Conservation (phyloP, 1,284 basidiomycete species). For the Ganoderma resinaceum region DNA sequence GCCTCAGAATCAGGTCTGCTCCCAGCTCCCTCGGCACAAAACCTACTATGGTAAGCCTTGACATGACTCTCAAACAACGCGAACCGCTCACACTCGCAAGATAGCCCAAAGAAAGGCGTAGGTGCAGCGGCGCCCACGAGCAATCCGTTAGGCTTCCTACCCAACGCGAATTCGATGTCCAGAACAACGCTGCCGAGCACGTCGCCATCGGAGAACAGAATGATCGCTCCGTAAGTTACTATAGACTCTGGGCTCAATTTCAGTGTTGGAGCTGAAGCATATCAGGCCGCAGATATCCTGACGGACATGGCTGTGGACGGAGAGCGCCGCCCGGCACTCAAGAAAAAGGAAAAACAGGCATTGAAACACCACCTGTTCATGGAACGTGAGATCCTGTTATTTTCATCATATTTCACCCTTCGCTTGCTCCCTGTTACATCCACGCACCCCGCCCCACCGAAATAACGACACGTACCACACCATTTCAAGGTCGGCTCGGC, state of each 20-base stretch:
- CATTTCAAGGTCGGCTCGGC: constrained; percentile 1
- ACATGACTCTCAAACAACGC: background rate
- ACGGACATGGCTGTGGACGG: constrained; percentile 39
- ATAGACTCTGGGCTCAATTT: background rate
- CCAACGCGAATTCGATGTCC: constrained; percentile 56
- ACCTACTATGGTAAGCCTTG: constrained; percentile 19
- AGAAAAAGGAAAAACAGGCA: constrained; percentile 76
- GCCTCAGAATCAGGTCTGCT: too few species aligned
- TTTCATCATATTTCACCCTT: background rate
- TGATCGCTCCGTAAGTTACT: constrained; percentile 32
- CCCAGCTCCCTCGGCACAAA: background rate
- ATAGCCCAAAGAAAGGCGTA: constrained; percentile 67
- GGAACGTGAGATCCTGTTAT: constrained; percentile 53
- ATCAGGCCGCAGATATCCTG: constrained; percentile 56
- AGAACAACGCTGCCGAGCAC: constrained; percentile 55
- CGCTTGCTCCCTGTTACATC: background rate
- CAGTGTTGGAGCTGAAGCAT: background rate
- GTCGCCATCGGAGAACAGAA: constrained; percentile 50
- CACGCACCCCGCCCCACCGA: background rate
- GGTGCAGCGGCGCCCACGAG: constrained; percentile 53
- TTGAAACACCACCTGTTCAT: constrained; percentile 73
- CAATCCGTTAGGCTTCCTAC: constrained; percentile 54
- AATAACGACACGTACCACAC: constrained; percentile 10
- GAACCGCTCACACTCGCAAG: constrained; percentile 19
- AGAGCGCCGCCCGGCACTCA: constrained; percentile 42